Conservation (phyloP, 225 moss, liverwort and hornwort genomes). For the Bryoerythrophyllum caledonicum region DNA sequence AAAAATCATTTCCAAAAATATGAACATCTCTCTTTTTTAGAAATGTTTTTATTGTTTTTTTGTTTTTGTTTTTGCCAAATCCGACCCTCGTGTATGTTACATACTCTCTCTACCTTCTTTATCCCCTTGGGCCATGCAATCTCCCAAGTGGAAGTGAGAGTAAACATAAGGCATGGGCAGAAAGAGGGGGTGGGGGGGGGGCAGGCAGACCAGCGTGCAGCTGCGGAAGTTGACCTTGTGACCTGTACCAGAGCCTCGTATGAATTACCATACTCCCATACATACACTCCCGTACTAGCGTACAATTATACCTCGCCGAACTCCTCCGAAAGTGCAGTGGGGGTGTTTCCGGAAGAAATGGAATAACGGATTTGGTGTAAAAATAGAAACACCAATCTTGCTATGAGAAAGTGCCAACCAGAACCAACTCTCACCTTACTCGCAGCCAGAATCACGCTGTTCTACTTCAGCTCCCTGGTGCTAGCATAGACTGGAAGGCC, state of each 20-base stretch:
- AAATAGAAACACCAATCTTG: constrained; percentile 13
- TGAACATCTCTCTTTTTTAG: too few relatives aligned
- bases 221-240: constrained; percentile 17
- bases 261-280: neutral
- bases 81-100: too few relatives aligned
- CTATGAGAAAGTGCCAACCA: neutral
- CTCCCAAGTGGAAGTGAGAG: neutral
- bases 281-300: neutral
- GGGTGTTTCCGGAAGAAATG: constrained; percentile 17
- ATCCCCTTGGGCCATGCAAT: neutral
- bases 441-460: neutral
- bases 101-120: too few relatives aligned
- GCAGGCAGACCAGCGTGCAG: neutral
- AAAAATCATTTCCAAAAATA: too few relatives aligned
- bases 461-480: neutral
- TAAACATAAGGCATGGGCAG: neutral
- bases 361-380: constrained; percentile 35
- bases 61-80: too few relatives aligned
- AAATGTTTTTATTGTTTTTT: too few relatives aligned
- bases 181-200: neutral
- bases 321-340: neutral
- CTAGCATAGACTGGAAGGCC: neutral
- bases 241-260: neutral
- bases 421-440: too few relatives aligned
- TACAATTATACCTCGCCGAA: neutral